phyloP scores from a whole-genome alignment of 2,329 filamentous ascomycete genomes.

The Xylariomycetidae sp. region DNA sequence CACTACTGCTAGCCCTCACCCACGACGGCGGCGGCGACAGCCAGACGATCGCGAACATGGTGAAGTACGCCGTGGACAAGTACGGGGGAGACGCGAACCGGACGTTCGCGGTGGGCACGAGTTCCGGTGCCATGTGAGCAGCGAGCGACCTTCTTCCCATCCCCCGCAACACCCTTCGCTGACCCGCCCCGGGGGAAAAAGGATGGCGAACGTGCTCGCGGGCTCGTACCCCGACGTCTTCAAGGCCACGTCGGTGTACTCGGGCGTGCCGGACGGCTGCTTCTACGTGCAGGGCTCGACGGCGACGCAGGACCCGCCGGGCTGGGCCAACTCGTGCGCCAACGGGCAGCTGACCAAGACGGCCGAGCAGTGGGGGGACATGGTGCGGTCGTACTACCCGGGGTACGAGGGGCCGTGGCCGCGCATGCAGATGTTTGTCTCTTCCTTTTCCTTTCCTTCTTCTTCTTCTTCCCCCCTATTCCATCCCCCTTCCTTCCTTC shows the following conservation, averaged over 20 bases:
- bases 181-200: slow-evolving; percentile 7
- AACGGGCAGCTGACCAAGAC: slow-evolving; percentile 40
- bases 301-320: slow-evolving; percentile 29
- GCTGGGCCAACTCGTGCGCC: slow-evolving; percentile 51
- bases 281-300: slow-evolving; percentile 28
- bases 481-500: no score
- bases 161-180: slow-evolving; percentile 1
- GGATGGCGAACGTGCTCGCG: slow-evolving; percentile 32
- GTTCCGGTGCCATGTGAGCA: slow-evolving; percentile 24
- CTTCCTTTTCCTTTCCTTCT: no score
- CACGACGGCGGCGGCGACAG: slow-evolving; percentile 34
- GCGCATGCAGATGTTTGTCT: slow-evolving; percentile 30
- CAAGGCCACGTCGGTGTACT: slow-evolving; percentile 37
- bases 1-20: slow-evolving; percentile 22
- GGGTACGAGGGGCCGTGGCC: slow-evolving; percentile 39
- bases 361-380: slow-evolving; percentile 34
- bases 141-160: not conserved
- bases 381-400: slow-evolving; percentile 41
- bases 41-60: slow-evolving; percentile 33
- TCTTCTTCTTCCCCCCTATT: no score
- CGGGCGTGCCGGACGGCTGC: slow-evolving; percentile 37
- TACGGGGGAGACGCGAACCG: slow-evolving; percentile 27
- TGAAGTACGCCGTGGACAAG: slow-evolving; percentile 26
- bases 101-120: slow-evolving; percentile 23
- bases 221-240: slow-evolving; percentile 45